phyloP scores from a whole-genome alignment of 306 rosid species.

The Vigna hirtella region DNA sequence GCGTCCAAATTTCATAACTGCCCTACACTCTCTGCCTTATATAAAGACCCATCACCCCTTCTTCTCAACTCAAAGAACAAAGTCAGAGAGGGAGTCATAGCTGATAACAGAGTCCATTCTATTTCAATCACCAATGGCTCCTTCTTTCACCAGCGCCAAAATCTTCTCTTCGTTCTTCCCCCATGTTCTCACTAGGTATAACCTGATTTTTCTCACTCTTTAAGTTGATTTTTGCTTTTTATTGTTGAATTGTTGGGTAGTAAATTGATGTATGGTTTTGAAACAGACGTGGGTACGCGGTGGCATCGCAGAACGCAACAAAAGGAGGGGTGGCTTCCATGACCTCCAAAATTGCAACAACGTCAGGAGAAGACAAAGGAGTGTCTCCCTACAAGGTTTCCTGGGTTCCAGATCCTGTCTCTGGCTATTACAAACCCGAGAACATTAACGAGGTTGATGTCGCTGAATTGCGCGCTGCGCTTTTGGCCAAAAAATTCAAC shows the following conservation, averaged over 20 bases:
- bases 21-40: neutral
- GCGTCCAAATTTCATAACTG: no score
- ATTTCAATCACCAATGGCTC: constrained; percentile 64
- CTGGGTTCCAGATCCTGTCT: constrained; percentile 92
- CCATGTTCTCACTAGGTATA: constrained; percentile 63
- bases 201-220: neutral
- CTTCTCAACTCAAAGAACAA: neutral
- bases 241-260: neutral
- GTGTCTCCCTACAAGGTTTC: constrained; percentile 58
- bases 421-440: constrained; percentile 86
- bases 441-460: constrained; percentile 69
- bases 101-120: no score
- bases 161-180: constrained; percentile 56
- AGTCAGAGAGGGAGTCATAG: no score
- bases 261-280: neutral
- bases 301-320: constrained; percentile 59
- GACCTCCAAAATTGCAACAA: constrained; percentile 46
- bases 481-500: constrained; percentile 56
- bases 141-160: constrained; percentile 75
- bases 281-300: constrained; percentile 77
- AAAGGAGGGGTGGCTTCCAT: constrained; percentile 48
- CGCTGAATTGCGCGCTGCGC: constrained; percentile 74
- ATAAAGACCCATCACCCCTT: no score
- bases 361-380: constrained; percentile 53
- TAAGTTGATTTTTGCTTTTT: neutral